Conservation (phyloP, 2,329 filamentous ascomycete species). For the Diaporthe vexans region DNA sequence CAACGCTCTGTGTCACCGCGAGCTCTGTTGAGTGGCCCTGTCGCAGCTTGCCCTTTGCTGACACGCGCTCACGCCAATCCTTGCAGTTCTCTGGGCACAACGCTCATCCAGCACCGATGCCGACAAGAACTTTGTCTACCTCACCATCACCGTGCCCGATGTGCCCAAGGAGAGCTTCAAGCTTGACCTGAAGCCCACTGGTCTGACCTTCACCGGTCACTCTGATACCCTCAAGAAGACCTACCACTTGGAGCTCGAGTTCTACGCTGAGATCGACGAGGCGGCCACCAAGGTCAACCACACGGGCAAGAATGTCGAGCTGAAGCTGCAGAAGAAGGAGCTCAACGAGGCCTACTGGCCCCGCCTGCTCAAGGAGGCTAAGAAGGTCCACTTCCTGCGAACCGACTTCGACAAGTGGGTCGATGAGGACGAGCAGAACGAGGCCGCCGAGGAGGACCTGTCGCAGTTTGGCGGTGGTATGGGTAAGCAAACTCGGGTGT, state of each 20-base stretch:
- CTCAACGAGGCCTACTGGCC: constrained; percentile 96
- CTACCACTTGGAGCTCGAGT: constrained; percentile 88
- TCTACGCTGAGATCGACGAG: constrained; percentile 92
- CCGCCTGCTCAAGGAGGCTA: constrained; percentile 88
- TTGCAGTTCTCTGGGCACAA: constrained; percentile 94
- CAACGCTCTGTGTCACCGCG: neutral
- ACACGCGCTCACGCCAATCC: constrained; percentile 1
- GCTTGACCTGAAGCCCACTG: constrained; percentile 84
- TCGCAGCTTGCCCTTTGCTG: neutral
- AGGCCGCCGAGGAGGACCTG: constrained; percentile 84
- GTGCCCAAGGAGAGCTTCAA: constrained; percentile 81
- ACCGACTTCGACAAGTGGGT: constrained; percentile 99
- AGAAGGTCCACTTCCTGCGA: constrained; percentile 96
- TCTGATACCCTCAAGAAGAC: constrained; percentile 87
- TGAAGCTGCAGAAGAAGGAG: constrained; percentile 98
- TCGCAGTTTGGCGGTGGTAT: constrained; percentile 74
- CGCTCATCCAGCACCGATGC: constrained; percentile 86
- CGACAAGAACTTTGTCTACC: constrained; percentile 93
- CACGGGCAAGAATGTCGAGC: constrained; percentile 87
- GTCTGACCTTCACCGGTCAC: constrained; percentile 85
- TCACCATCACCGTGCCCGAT: constrained; percentile 91
- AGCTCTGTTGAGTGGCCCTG: neutral
- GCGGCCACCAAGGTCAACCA: constrained; percentile 88
- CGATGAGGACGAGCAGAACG: constrained; percentile 98
- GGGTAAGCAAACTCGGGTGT: constrained; percentile 60